Conservation (phyloP, 2,329 filamentous ascomycete species). For the Exophiala sp. region DNA sequence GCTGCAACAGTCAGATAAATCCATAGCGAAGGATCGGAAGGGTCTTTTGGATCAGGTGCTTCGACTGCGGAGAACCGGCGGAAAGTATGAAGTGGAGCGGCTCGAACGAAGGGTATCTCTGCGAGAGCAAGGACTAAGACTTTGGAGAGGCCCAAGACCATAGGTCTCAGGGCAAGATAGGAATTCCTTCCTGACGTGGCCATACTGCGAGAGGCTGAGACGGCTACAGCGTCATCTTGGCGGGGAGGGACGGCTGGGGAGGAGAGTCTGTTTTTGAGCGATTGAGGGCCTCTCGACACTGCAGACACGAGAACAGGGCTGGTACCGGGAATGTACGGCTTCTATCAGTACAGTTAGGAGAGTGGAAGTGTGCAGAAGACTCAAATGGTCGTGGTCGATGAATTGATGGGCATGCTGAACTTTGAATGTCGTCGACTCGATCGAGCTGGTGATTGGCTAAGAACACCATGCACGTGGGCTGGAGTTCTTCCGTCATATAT, state of each 20-base stretch:
- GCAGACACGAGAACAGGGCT: too few relatives aligned
- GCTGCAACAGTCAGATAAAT: slow-evolving; percentile 73
- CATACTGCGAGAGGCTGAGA: slow-evolving; percentile 11
- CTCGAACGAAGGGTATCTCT: slow-evolving; percentile 37
- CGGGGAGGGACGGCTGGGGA: not conserved
- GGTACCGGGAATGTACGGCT: too few relatives aligned
- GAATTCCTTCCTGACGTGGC: slow-evolving; percentile 18
- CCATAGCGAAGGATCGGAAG: slow-evolving; percentile 64
- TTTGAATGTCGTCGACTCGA: not conserved
- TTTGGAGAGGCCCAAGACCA: slow-evolving; percentile 39
- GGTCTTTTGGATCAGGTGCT: slow-evolving; percentile 45
- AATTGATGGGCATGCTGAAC: not conserved
- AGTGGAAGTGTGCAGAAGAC: too few relatives aligned
- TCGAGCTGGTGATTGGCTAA: too few relatives aligned
- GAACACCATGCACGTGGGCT: too few relatives aligned
- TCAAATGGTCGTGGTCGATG: not conserved
- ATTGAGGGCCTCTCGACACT: too few relatives aligned
- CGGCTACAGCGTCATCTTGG: slow-evolving; percentile 12
- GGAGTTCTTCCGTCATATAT: too few relatives aligned
- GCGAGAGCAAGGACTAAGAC: slow-evolving; percentile 36
- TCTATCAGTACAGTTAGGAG: too few relatives aligned
- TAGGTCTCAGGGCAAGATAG: slow-evolving; percentile 36
- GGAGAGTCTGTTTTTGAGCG: not conserved
- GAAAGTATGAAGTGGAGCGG: slow-evolving; percentile 32
- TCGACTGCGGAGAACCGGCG: slow-evolving; percentile 24